Evolutionary conservation across 2,329 filamentous ascomycete species (phyloP).

Genomic region (Sporothrix protearum): DNA sequence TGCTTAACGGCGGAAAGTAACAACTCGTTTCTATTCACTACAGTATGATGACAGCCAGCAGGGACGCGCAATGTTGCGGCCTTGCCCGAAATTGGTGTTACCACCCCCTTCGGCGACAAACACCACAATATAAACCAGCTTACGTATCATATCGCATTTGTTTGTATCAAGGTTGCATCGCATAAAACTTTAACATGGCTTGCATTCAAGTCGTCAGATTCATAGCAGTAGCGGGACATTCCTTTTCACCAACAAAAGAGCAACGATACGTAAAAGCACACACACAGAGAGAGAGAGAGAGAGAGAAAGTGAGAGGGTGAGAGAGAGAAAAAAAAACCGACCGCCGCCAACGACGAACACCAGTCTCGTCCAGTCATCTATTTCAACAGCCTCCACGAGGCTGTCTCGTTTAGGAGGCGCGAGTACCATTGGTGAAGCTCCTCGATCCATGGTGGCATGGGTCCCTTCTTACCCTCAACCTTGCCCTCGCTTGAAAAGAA

Average conservation of each 20-base stretch:
- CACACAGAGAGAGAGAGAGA: not conserved
- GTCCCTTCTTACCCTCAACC: constrained; percentile 36
- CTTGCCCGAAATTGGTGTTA: no score
- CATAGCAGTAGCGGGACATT: not conserved
- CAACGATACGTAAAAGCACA: not conserved
- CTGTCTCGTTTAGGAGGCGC: constrained; percentile 41
- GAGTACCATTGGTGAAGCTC: constrained; percentile 42
- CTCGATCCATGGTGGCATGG: constrained; percentile 39
- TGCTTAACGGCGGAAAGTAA: no score
- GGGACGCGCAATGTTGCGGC: no score
- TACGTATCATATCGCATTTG: not conserved
- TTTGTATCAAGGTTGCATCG: not conserved
- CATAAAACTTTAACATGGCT: not conserved
- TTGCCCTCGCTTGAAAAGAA: constrained; percentile 49
- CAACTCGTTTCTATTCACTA: no score
- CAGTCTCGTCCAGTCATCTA: not conserved
- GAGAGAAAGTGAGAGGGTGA: not conserved
- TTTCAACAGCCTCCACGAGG: constrained; percentile 38
- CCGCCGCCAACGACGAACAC: no score
- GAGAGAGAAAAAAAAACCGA: not conserved
- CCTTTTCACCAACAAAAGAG: not conserved
- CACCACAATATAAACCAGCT: not conserved
- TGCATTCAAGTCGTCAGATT: constrained; percentile 4
- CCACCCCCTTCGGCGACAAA: not conserved
- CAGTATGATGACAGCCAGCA: no score